Evolutionary conservation across 1,284 basidiomycete genomes (phyloP).

Genomic region (Gomphus sp.): DNA sequence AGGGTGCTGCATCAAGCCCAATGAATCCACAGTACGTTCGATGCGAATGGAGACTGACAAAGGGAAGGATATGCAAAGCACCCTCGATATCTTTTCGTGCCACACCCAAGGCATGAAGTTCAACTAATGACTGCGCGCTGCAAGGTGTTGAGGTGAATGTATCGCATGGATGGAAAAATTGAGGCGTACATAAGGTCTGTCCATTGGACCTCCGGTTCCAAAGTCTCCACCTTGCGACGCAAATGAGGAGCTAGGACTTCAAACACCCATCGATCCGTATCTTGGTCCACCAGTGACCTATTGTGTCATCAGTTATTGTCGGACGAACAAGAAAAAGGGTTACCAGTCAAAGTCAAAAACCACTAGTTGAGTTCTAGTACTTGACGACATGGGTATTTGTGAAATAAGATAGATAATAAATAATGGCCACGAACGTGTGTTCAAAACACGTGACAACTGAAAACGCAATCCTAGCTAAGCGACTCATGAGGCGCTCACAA

Average conservation of each 20-base stretch:
- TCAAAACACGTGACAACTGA: too few relatives aligned
- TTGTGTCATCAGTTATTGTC: not conserved
- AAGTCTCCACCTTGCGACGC: constrained; percentile 73
- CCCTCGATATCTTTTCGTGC: constrained; percentile 70
- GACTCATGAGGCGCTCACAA: not conserved
- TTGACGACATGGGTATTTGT: constrained; percentile 21
- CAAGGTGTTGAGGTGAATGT: not conserved
- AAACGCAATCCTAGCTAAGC: too few relatives aligned
- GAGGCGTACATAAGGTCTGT: constrained; percentile 83
- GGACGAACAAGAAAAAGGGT: constrained; percentile 18
- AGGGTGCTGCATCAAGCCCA: constrained; percentile 61
- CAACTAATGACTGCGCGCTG: constrained; percentile 67
- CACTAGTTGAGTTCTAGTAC: constrained; percentile 65
- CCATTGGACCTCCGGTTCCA: constrained; percentile 71
- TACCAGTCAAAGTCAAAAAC: constrained; percentile 99
- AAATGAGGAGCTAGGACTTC: constrained; percentile 85
- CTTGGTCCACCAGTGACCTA: constrained; percentile 90
- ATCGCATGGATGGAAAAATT: not conserved
- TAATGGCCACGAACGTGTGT: not conserved
- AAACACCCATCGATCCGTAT: constrained; percentile 94
- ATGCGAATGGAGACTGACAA: constrained; percentile 45
- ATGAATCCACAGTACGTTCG: not conserved
- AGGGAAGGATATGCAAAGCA: constrained; percentile 76
- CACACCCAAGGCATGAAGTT: constrained; percentile 61
- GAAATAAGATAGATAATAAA: too few relatives aligned